These are phyloP conservation scores for Cercospora zeae-maydis DNA, from an alignment of 2,329 filamentous ascomycete genomes.

Conservation along the genomic window DNA sequence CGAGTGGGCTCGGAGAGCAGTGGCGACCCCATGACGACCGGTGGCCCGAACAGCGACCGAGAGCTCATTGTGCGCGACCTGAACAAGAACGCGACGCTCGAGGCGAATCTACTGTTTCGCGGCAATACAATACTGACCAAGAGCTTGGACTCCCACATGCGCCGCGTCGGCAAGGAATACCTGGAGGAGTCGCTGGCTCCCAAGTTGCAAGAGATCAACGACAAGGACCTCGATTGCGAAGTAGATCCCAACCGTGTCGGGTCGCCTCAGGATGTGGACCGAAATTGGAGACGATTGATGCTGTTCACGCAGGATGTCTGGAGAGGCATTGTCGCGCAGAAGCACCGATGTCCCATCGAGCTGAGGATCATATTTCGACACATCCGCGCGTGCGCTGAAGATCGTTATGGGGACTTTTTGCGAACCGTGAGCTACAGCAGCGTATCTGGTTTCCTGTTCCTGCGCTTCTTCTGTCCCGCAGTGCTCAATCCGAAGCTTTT, in stretches of 20 bases:
- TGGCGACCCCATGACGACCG: slow-evolving; percentile 47
- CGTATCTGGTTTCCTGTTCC: slow-evolving; percentile 89
- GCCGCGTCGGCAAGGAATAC: slow-evolving; percentile 86
- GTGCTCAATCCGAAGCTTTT: slow-evolving; percentile 94
- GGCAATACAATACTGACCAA: slow-evolving; percentile 94
- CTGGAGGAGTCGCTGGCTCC: slow-evolving; percentile 81
- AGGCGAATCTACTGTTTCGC: slow-evolving; percentile 91
- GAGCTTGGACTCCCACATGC: slow-evolving; percentile 92
- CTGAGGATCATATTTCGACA: slow-evolving; percentile 84
- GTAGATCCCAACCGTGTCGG: slow-evolving; percentile 81
- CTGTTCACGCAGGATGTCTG: slow-evolving; percentile 77
- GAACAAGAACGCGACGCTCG: slow-evolving; percentile 73
- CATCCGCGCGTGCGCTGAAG: slow-evolving; percentile 85
- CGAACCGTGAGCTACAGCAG: slow-evolving; percentile 88
- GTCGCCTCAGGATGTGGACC: slow-evolving; percentile 66
- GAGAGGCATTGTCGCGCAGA: slow-evolving; percentile 75
- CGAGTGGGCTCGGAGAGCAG: slow-evolving; percentile 69
- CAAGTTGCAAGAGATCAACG: slow-evolving; percentile 84
- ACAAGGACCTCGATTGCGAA: slow-evolving; percentile 86
- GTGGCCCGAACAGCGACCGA: slow-evolving; percentile 52
- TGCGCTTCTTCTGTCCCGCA: slow-evolving; percentile 94
- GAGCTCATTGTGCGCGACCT: slow-evolving; percentile 72
- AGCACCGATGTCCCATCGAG: slow-evolving; percentile 71
- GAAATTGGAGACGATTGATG: slow-evolving; percentile 78
- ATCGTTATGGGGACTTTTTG: slow-evolving; percentile 89